These are phyloP conservation scores for Neonectria hederae DNA, from an alignment of 2,329 filamentous ascomycete species.

Conservation along the genomic window DNA sequence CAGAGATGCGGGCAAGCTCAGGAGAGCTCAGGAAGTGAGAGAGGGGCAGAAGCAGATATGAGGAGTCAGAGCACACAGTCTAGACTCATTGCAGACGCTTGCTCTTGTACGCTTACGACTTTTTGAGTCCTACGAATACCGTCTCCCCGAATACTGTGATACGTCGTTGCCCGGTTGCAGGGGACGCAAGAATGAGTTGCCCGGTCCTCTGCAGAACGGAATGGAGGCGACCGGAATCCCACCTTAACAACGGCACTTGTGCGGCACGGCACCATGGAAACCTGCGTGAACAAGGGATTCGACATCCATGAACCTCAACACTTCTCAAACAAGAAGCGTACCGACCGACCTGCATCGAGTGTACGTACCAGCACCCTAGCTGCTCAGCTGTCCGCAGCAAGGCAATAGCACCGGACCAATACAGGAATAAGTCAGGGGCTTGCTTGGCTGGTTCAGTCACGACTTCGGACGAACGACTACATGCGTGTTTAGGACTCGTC, in stretches of 20 bases:
- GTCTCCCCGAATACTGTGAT: not conserved
- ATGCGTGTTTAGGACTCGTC: not conserved
- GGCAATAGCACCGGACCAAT: not conserved
- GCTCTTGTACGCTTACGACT: constrained; percentile 5
- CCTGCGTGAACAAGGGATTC: not conserved
- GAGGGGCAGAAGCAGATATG: constrained; percentile 8
- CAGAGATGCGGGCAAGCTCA: constrained; percentile 28
- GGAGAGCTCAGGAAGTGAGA: constrained; percentile 20
- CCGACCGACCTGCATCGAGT: not conserved
- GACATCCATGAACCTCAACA: not conserved
- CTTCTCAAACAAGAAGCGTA: not conserved
- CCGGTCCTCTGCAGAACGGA: constrained; percentile 2
- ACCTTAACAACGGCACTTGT: constrained; percentile 16
- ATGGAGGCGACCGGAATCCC: constrained; percentile 17
- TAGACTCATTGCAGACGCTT: constrained; percentile 17
- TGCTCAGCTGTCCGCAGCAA: not conserved
- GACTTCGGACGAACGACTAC: constrained; percentile 4
- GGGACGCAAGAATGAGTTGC: constrained; percentile 15
- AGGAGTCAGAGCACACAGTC: constrained; percentile 27
- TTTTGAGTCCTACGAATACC: not conserved
- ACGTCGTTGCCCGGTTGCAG: constrained; percentile 6
- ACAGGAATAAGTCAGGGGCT: not conserved
- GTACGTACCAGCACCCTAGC: not conserved
- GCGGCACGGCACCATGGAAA: constrained; percentile 8
- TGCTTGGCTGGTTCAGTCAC: not conserved